Evolutionary conservation across 2,329 filamentous ascomycete species (phyloP), one percentile per base, ranked within the genome.

Genomic region (Diaporthe sp.): DNA sequence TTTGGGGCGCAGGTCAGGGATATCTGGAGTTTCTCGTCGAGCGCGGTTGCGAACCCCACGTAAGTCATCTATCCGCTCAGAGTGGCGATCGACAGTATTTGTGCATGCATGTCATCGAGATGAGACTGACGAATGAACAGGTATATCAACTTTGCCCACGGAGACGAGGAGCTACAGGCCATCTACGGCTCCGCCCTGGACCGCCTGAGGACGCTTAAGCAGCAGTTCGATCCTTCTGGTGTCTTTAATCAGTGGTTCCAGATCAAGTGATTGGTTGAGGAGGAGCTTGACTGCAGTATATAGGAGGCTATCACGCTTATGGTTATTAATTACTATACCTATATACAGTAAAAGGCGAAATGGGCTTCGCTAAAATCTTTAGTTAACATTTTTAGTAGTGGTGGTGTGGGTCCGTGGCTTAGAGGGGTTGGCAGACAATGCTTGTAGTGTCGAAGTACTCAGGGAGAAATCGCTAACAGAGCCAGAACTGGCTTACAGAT

Each of bases 101-200:
- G 19, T 50, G 7, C 53, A 56, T 7, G 30, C 5, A 2, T 37
- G 32, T 12, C 13, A 12, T n/a, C 5, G 19, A 9, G 10, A 15
- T 3, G 8, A 15, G 32, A 19, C 61, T 66, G 30, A 66, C 61
- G 12, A 25, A 0, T 8, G 10, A 7, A 4, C 35, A 66, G 72
- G 0, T 89, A 90, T 73, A 82, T 88, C 69, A 90, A 90, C 79
- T 90, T 89, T 76, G 88, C 87, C 0, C 83, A 83, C 69, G 88
- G 88, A 1, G 81, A 86, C 12, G 87, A 90, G 80, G 78, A 79
- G 1, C 77, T 81, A 0, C 72, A 80, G 65, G 78, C 81, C 2
- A 82, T 84, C 81, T 90, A 91, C 77, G 88, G 88, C 10, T 37
- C 55, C 19, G 81, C 81, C 65, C 88, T 89, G 59, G 72, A 77